Evolutionary conservation across 192 early-diverging fungal genomes (phyloP).

Genomic region (Umbelopsis isabellina): DNA sequence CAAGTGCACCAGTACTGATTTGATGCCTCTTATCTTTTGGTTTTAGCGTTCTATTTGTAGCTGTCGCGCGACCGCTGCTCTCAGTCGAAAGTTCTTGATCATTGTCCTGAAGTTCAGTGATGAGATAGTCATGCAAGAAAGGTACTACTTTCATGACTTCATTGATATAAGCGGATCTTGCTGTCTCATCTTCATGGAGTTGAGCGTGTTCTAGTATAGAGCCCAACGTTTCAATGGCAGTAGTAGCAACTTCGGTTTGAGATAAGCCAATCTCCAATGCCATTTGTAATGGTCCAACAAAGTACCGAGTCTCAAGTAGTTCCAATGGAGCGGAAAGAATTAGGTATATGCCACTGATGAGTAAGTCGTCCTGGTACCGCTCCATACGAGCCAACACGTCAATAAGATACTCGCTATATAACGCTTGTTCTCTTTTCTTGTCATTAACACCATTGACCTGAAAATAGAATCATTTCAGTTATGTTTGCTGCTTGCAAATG

Average conservation of each 20-base stretch:
- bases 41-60: background rate
- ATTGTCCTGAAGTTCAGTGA: slow-evolving; percentile 45
- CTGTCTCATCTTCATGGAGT: background rate
- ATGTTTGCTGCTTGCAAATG: background rate
- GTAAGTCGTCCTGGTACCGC: slow-evolving; percentile 77
- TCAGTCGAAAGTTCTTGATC: background rate
- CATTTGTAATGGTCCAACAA: slow-evolving; percentile 62
- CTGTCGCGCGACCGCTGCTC: no score
- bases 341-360: slow-evolving; percentile 66
- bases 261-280: slow-evolving; percentile 69
- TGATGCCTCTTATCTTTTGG: background rate
- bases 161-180: background rate
- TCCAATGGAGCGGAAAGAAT: slow-evolving; percentile 64
- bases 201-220: slow-evolving; percentile 7
- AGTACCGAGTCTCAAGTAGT: slow-evolving; percentile 50
- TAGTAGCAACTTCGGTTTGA: slow-evolving; percentile 61
- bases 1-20: slow-evolving; percentile 1
- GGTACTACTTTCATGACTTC: slow-evolving; percentile 55
- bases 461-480: slow-evolving; percentile 26
- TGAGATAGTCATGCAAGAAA: slow-evolving; percentile 66
- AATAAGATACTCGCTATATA: slow-evolving; percentile 58
- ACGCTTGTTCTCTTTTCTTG: background rate
- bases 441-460: background rate
- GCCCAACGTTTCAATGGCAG: slow-evolving; percentile 64
- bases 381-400: slow-evolving; percentile 63